Conservation (phyloP, 352 stramenopile species). For the Globisporangium lucens region DNA sequence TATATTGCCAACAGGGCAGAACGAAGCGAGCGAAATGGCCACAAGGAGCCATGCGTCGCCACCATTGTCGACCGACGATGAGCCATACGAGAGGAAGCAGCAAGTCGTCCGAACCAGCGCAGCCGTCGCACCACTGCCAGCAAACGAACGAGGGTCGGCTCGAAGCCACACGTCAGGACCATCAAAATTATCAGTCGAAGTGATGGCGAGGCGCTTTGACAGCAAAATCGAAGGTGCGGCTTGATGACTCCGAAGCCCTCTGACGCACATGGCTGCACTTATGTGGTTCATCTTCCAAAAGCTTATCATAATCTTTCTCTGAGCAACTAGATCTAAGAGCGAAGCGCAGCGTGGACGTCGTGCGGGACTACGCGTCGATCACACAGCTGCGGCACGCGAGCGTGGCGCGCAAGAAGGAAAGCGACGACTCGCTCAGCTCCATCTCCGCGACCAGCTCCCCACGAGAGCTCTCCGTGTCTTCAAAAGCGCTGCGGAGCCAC, state of each 20-base stretch:
- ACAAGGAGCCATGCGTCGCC: not conserved
- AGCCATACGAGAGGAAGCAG: constrained; percentile 1
- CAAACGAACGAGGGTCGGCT: not conserved
- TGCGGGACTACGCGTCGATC: constrained; percentile 10
- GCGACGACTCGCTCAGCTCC: constrained; percentile 20
- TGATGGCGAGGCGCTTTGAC: constrained; percentile 3
- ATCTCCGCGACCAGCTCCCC: constrained; percentile 24
- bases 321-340: constrained; percentile 9
- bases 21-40: not conserved
- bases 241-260: not conserved
- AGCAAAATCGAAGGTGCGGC: constrained; percentile 17
- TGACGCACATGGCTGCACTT: not conserved
- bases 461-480: constrained; percentile 19
- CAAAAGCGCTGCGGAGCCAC: constrained; percentile 5
- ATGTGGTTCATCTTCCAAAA: not conserved
- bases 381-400: constrained; percentile 4
- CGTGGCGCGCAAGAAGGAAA: not conserved
- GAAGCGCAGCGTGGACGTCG: not conserved
- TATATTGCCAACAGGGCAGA: not conserved
- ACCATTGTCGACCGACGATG: not conserved
- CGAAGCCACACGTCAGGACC: not conserved
- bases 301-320: not conserved
- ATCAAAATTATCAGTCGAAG: not conserved
- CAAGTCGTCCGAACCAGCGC: not conserved
- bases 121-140: not conserved